Conservation (phyloP, 2,329 filamentous ascomycete species). For the Trichoderma harzianum region DNA sequence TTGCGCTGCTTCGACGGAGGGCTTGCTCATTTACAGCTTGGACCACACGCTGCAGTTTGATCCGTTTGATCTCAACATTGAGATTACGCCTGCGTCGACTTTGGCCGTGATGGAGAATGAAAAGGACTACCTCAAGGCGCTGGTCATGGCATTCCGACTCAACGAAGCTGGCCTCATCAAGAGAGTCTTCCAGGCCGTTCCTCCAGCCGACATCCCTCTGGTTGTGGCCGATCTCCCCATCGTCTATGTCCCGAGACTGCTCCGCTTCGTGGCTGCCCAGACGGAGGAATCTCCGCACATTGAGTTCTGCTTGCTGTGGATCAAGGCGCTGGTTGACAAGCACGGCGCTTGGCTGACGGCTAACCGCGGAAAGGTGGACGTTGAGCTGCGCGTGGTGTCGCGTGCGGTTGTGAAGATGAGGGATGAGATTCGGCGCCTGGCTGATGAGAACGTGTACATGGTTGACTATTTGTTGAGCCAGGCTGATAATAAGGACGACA, state of each 20-base stretch:
- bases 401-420: slow-evolving; percentile 77
- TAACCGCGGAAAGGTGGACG: slow-evolving; percentile 72
- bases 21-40: slow-evolving; percentile 87
- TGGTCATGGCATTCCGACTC: slow-evolving; percentile 96
- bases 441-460: slow-evolving; percentile 85
- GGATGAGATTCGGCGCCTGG: slow-evolving; percentile 75
- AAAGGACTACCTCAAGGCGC: slow-evolving; percentile 81
- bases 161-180: slow-evolving; percentile 81
- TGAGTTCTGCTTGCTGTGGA: slow-evolving; percentile 92
- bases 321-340: slow-evolving; percentile 74
- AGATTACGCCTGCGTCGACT: slow-evolving; percentile 84
- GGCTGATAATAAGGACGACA: slow-evolving; percentile 33
- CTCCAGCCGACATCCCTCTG: slow-evolving; percentile 68
- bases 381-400: slow-evolving; percentile 79
- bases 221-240: slow-evolving; percentile 76
- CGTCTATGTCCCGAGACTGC: slow-evolving; percentile 79
- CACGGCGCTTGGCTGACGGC: slow-evolving; percentile 85
- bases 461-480: slow-evolving; percentile 74
- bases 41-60: slow-evolving; percentile 85
- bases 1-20: slow-evolving; percentile 92
- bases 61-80: slow-evolving; percentile 92
- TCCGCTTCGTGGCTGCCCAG: slow-evolving; percentile 84
- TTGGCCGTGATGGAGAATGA: slow-evolving; percentile 64
- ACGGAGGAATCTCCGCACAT: slow-evolving; percentile 89
- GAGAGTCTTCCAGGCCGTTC: slow-evolving; percentile 80